phyloP scores from a whole-genome alignment of 2,329 filamentous ascomycete species.

The Microthyrium microscopicum region DNA sequence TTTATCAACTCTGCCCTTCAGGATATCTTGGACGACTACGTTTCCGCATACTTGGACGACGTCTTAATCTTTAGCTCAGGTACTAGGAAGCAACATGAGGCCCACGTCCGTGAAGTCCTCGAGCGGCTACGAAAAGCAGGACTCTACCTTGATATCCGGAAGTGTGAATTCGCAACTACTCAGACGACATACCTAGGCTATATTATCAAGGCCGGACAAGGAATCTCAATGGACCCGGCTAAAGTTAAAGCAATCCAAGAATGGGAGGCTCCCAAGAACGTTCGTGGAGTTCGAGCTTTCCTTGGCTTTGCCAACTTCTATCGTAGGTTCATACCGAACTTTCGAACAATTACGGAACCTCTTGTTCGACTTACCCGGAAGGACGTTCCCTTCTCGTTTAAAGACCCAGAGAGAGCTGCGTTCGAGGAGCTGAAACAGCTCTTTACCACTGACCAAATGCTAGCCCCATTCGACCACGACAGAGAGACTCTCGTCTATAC shows the following conservation, averaged over 20 bases:
- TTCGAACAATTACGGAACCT: conserved; percentile 2
- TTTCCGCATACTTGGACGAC: conserved; percentile 10
- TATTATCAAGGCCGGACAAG: conserved; percentile 8
- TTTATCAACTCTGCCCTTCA: conserved; percentile 15
- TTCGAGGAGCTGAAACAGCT: conserved; percentile 2
- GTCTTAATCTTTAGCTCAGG: conserved; percentile 9
- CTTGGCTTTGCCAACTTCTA: conserved; percentile 15
- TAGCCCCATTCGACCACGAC: not conserved
- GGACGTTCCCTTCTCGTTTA: not conserved
- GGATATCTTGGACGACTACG: conserved; percentile 9
- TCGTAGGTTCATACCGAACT: conserved; percentile 2
- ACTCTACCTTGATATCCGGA: conserved; percentile 6
- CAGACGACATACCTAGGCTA: conserved; percentile 10
- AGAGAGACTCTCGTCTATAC: conserved; percentile 1
- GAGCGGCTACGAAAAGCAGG: conserved; percentile 3
- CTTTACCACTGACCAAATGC: not conserved
- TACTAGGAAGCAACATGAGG: not conserved
- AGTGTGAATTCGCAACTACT: conserved; percentile 9
- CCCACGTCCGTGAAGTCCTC: conserved; percentile 4
- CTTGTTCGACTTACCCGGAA: not conserved
- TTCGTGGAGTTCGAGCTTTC: conserved; percentile 4
- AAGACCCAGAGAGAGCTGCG: not conserved
- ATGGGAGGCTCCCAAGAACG: not conserved
- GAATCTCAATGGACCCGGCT: conserved; percentile 11
- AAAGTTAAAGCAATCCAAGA: conserved; percentile 4